phyloP scores from a whole-genome alignment of 2,329 filamentous ascomycete species.

The Diaporthe destruens region DNA sequence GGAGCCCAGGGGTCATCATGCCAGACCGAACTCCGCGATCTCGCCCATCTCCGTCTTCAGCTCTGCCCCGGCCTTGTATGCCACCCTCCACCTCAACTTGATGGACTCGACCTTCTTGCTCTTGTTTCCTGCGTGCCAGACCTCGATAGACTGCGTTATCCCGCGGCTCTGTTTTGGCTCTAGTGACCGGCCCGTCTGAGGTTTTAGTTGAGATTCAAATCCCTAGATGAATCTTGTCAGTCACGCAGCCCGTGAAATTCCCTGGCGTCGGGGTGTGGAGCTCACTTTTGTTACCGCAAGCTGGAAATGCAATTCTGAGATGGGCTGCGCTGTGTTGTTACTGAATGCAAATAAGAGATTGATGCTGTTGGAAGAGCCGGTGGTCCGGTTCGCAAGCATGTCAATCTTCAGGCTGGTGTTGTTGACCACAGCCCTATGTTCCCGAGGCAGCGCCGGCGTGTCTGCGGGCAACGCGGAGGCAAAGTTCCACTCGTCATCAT shows the following conservation, averaged over 20 bases:
- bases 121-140: conserved; percentile 79
- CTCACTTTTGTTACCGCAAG: conserved; percentile 91
- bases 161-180: conserved; percentile 79
- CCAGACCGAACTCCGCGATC: conserved; percentile 82
- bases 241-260: neutral
- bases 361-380: conserved; percentile 68
- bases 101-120: conserved; percentile 79
- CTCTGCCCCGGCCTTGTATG: conserved; percentile 78
- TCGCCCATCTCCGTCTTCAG: conserved; percentile 85
- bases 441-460: conserved; percentile 61
- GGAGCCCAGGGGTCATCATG: conserved; percentile 54
- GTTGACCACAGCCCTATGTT: conserved; percentile 75
- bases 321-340: conserved; percentile 78
- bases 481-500: conserved; percentile 96
- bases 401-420: conserved; percentile 79
- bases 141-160: conserved; percentile 83
- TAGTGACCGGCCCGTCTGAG: conserved; percentile 85
- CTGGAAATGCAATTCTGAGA: conserved; percentile 89
- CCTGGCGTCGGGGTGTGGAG: too few species aligned
- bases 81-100: conserved; percentile 90
- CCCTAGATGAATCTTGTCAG: conserved; percentile 64
- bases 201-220: conserved; percentile 83
- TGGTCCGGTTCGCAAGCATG: conserved; percentile 75
- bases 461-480: conserved; percentile 83
- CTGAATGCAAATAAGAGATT: conserved; percentile 84